Base-by-base conservation (phyloP, 139 green algal genomes). In the Picochlorum sp. region DNA sequence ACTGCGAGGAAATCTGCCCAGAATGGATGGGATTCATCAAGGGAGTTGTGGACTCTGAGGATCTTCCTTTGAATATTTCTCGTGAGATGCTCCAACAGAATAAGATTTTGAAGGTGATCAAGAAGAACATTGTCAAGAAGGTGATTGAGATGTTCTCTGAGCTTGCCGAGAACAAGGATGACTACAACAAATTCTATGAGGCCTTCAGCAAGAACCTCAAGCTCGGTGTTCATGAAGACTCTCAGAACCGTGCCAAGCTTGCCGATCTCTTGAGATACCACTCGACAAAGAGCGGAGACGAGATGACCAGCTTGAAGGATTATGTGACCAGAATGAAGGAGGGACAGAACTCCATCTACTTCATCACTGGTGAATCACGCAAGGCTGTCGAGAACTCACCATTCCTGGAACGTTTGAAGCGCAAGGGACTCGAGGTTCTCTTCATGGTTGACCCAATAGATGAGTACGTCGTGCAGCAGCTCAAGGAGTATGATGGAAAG, bases 41-140 rank as follows among this genome's bases (percentile, higher is more conserved):
- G 90, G 93, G 94, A 64, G 88, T 99, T 58, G 94, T 99, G 2
- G 94, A 99, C 83, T 89, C 72, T 30, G 94, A 99, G 86, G 94
- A 99, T 76, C 80, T 99, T 65, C 94, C 94, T 7, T 84, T 99
- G 21, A 99, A 99, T 89, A 99, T 99, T 71, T 98, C 91, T 2
- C 92, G 94, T 66, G 94, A 99, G 84, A 98, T 86, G 80, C 87
- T 99, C 65, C 94, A 99, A 84, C 94, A 99, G 81, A 99, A 99
- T 88, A 99, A 98, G 87, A 99, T 99, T 68, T 84, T 99, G 20
- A 99, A 99, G 89, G 85, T 98, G 57, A 98, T 99, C 81, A 84
- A 85, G 65, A 99, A 99, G 90, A 99, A 99, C 85, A 91, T 99
- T 34, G 88, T 98, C 46, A 99, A 99, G 87, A 99, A 99, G 92